phyloP scores from a whole-genome alignment of 1,139 yeast genomes.

The Yamadazyma sp. region DNA sequence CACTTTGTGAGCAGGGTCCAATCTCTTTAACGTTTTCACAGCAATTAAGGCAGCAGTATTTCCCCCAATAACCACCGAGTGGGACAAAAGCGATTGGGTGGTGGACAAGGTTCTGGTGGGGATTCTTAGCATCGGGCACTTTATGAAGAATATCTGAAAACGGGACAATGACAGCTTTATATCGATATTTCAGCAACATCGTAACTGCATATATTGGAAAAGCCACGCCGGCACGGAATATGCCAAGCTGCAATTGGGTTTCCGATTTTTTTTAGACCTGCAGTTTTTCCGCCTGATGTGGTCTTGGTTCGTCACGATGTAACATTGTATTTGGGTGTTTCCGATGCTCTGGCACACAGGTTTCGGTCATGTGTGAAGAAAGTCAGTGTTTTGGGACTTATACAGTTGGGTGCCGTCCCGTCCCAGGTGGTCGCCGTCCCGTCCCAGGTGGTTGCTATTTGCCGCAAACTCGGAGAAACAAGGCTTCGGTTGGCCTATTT shows the following conservation, averaged over 20 bases:
- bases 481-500: no score
- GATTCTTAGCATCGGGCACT: neutral
- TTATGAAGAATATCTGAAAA: neutral
- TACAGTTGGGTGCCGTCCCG: no score
- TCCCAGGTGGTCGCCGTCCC: no score
- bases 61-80: slow-evolving; percentile 32
- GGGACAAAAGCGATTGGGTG: neutral
- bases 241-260: neutral
- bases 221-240: slow-evolving; percentile 1
- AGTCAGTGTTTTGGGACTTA: no score
- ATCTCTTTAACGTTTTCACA: slow-evolving; percentile 16
- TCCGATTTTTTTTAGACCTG: neutral
- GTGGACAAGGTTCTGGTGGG: neutral
- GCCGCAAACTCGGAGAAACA: no score
- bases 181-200: no score
- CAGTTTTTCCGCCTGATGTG: no score
- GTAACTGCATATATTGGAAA: neutral
- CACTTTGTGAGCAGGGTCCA: slow-evolving; percentile 9
- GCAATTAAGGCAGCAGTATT: slow-evolving; percentile 29
- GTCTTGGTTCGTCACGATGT: no score
- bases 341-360: no score
- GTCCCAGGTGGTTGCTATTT: no score
- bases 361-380: no score
- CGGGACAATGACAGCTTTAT: neutral
- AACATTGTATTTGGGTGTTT: no score